Base-by-base conservation (phyloP, 1,139 yeast genomes). In the Candida sanyaensis region DNA sequence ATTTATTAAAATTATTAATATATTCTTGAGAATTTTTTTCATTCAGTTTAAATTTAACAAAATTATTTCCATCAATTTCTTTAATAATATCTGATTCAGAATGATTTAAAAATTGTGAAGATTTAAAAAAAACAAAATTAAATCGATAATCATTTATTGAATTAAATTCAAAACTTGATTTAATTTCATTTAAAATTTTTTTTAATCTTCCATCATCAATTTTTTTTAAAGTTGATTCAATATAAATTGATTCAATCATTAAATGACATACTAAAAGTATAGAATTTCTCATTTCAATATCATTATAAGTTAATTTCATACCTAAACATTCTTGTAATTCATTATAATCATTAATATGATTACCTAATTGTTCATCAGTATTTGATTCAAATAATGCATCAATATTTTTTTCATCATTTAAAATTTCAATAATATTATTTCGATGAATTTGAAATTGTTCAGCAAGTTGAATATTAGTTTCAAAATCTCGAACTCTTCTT, bases 51-150 rank as follows among this genome's bases (percentile, higher is more conserved):
- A 54, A 54, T 12, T 41, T 26, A 4, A 50, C 38, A 29, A 37
- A 50, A 13, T 44, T 42, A n/a, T 32, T 41, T 7, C 44, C 46
- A 8, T 43, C 41, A n/a, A 47, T 24, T 29, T 45, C 41, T 10
- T 36, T 37, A 5, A 28, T n/a, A n/a, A 43, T 24, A 33, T 52
- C 55, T 1, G 49, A 31, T 17, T 68, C 67, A 37, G 64, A 63
- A 45, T 69, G 68, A 45, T 66, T 71, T 28, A 71, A 56, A 55
- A 61, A 62, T 32, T 69, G 68, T 0, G 70, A 68, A 1, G 76
- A 66, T 46, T 68, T 69, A 55, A 57, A 61, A 46, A 64, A 50
- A 30, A 45, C 42, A 23, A 56, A 56, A n/a, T 45, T 41, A 5
- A 10, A 13, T 30, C 59, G 42, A 38, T 52, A 55, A 9, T 45